phyloP scores from a whole-genome alignment of 805 yeast genomes.

The Saccharomycopsis lassenensis region DNA sequence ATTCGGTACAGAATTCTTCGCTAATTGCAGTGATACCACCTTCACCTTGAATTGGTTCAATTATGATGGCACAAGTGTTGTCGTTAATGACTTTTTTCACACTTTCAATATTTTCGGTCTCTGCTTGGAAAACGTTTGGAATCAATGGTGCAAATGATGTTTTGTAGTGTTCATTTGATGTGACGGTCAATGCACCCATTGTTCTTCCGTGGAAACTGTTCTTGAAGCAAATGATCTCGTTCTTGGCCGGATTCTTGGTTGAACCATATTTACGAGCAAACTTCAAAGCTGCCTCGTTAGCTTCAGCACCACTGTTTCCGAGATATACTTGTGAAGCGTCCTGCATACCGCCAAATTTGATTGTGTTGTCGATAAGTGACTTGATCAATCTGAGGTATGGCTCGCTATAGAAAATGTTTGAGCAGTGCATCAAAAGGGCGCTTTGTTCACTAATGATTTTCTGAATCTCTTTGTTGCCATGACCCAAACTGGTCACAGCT shows the following conservation, averaged over 20 bases:
- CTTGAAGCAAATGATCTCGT: slow-evolving; percentile 76
- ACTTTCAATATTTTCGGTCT: slow-evolving; percentile 46
- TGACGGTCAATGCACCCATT: slow-evolving; percentile 85
- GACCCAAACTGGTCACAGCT: slow-evolving; percentile 95
- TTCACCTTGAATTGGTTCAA: slow-evolving; percentile 97
- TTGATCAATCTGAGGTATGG: slow-evolving; percentile 75
- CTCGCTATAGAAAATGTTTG: slow-evolving; percentile 75
- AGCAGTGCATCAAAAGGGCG: slow-evolving; percentile 62
- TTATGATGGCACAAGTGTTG: slow-evolving; percentile 71
- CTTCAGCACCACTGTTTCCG: slow-evolving; percentile 68
- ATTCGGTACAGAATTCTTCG: slow-evolving; percentile 48
- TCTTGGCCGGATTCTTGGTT: slow-evolving; percentile 39
- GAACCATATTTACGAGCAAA: slow-evolving; percentile 77
- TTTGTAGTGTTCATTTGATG: slow-evolving; percentile 90
- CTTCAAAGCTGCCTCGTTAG: slow-evolving; percentile 70
- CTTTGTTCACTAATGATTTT: slow-evolving; percentile 66
- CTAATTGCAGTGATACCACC: slow-evolving; percentile 79
- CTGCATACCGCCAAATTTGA: slow-evolving; percentile 65
- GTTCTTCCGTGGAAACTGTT: slow-evolving; percentile 94
- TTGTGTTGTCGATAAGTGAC: slow-evolving; percentile 59
- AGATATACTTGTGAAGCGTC: slow-evolving; percentile 67
- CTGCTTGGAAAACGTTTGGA: slow-evolving; percentile 75
- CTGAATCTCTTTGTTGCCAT: slow-evolving; percentile 65
- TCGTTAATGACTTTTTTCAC: slow-evolving; percentile 36
- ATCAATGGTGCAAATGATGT: slow-evolving; percentile 82